phyloP scores from a whole-genome alignment of 768 basidiomycete species.

The Xerocomellus chrysenteron region DNA sequence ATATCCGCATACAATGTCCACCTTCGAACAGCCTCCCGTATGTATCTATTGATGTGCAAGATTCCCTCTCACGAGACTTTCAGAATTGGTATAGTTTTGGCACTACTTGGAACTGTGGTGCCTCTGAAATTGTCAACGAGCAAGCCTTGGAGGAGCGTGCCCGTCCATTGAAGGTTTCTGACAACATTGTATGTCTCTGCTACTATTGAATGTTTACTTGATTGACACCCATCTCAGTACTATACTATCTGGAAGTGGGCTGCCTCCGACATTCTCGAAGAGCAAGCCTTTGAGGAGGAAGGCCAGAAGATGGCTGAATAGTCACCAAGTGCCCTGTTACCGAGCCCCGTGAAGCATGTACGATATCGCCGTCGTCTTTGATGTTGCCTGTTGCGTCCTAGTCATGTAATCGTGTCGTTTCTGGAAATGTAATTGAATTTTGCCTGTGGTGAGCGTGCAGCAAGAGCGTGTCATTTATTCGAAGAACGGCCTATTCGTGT shows the following conservation, averaged over 20 bases:
- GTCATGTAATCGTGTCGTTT: not conserved
- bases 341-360: not conserved
- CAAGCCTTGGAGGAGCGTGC: not conserved
- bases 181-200: not conserved
- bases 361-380: not conserved
- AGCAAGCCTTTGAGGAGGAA: not conserved
- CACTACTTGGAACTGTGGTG: accelerated
- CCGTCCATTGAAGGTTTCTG: not conserved
- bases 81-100: not conserved
- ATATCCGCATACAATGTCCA: no score
- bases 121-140: not conserved
- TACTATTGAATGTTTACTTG: not conserved
- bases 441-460: no score
- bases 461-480: no score
- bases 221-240: not conserved
- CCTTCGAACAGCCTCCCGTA: no score
- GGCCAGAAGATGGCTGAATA: not conserved
- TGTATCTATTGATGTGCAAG: no score
- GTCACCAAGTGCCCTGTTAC: not conserved
- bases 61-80: not conserved
- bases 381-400: not conserved
- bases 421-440: not conserved
- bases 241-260: no score
- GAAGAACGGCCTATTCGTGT: no score
- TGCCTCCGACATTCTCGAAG: no score